Evolutionary conservation across 139 green algal genomes (phyloP).

Genomic region (Micractinium sp.): DNA sequence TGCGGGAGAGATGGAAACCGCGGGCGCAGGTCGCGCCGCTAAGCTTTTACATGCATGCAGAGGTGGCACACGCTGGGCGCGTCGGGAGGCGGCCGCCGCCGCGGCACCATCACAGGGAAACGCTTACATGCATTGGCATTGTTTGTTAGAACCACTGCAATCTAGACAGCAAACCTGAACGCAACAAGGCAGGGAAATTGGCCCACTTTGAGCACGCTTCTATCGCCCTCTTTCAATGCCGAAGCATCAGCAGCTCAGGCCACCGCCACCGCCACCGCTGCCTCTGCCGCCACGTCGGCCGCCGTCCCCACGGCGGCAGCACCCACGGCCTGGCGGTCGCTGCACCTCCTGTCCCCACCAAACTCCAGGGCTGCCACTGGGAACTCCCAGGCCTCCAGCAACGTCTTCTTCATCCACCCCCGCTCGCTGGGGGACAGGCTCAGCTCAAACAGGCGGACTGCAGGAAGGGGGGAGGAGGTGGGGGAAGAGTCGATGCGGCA

Average conservation of each 20-base stretch:
- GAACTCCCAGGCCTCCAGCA: conserved; percentile 21
- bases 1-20: neutral
- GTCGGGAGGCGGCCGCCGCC: too few relatives aligned
- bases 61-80: too few relatives aligned
- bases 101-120: too few relatives aligned
- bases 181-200: too few relatives aligned
- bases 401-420: neutral
- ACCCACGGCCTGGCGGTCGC: too few relatives aligned
- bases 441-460: conserved; percentile 30
- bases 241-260: neutral
- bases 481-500: neutral
- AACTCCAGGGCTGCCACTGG: conserved; percentile 25
- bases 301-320: too few relatives aligned
- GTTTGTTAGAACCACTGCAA: too few relatives aligned
- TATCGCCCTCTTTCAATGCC: too few relatives aligned
- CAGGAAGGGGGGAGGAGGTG: neutral
- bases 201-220: too few relatives aligned
- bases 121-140: too few relatives aligned
- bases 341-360: conserved; percentile 30
- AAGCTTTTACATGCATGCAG: neutral
- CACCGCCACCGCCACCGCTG: neutral
- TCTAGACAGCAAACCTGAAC: too few relatives aligned
- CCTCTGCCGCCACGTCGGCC: neutral
- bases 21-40: neutral
- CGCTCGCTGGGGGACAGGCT: neutral